Percentiles rank a stretch among this genome's conserved stretches.
Evolutionary conservation across 768 basidiomycete species (phyloP).

Genomic region (Cubamyces sp.): DNA sequence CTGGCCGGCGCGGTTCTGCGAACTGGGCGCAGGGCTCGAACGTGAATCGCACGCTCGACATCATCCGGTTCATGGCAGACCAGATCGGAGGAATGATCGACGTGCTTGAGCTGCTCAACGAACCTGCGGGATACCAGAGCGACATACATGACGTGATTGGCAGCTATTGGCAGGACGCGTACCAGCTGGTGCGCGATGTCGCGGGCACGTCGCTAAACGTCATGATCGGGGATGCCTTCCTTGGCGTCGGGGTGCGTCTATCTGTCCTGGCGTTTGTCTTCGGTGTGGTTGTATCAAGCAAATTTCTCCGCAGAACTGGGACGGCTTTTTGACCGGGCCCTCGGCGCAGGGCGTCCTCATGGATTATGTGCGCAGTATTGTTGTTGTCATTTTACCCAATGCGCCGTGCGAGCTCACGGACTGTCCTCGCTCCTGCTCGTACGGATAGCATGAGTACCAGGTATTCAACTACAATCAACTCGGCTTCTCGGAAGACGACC

Average conservation of each 20-base stretch:
- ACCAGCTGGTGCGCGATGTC: conserved; percentile 56
- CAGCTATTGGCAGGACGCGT: conserved; percentile 64
- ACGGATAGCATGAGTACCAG: conserved; percentile 68
- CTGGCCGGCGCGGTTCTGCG: conserved; percentile 60
- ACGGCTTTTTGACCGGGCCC: conserved; percentile 57
- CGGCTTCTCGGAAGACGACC: conserved; percentile 54
- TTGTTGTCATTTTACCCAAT: no score
- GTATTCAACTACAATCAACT: conserved; percentile 67
- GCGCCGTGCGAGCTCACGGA: neutral
- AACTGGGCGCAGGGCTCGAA: conserved; percentile 53
- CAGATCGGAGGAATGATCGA: conserved; percentile 61
- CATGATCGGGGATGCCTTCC: conserved; percentile 76
- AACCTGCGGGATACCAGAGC: conserved; percentile 60
- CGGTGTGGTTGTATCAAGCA: neutral
- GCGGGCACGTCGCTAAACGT: conserved; percentile 54
- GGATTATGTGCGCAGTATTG: conserved; percentile 66
- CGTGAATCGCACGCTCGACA: conserved; percentile 60
- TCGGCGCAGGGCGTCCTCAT: conserved; percentile 61
- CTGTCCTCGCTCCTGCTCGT: neutral
- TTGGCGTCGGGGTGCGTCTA: conserved; percentile 53
- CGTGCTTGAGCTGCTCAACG: conserved; percentile 72
- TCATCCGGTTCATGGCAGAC: conserved; percentile 55
- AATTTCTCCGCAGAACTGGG: conserved; percentile 51
- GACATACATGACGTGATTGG: conserved; percentile 49
- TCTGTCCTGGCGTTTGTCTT: neutral